These are phyloP conservation scores for Geotrichum phurueaensis DNA, from an alignment of 1,139 yeast genomes.

Conservation along the genomic window DNA sequence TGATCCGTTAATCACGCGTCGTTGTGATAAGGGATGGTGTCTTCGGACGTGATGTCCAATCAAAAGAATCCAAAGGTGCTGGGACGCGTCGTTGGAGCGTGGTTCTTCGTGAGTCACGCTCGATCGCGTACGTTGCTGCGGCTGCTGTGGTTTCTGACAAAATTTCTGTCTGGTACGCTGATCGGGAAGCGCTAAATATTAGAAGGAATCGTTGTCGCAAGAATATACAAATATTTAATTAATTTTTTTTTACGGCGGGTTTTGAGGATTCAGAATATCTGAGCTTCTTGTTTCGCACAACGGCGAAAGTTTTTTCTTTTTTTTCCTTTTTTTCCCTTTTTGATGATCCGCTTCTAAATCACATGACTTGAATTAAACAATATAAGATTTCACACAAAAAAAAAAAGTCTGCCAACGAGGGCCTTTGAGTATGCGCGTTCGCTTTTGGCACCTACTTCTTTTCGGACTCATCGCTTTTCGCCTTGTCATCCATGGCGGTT, in stretches of 20 bases:
- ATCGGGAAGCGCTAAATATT: not conserved
- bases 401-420: not conserved
- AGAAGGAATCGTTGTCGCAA: not conserved
- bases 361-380: not conserved
- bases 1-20: not conserved
- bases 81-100: not conserved
- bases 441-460: not conserved
- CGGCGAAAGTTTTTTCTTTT: no score
- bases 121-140: not conserved
- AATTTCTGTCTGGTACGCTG: not conserved
- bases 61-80: not conserved
- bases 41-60: not conserved
- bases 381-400: not conserved
- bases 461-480: not conserved
- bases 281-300: not conserved
- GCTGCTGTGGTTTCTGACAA: not conserved
- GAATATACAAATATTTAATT: not conserved
- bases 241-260: not conserved
- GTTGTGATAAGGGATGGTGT: not conserved
- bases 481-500: constrained; percentile 18
- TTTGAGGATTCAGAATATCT: not conserved
- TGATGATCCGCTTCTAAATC: not conserved
- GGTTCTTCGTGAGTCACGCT: not conserved
- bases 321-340: not conserved
- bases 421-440: not conserved